Evolutionary conservation across 192 early-diverging fungal species (phyloP), one percentile per base, ranked within the genome.

Genomic region (Allomyces macrogynus): DNA sequence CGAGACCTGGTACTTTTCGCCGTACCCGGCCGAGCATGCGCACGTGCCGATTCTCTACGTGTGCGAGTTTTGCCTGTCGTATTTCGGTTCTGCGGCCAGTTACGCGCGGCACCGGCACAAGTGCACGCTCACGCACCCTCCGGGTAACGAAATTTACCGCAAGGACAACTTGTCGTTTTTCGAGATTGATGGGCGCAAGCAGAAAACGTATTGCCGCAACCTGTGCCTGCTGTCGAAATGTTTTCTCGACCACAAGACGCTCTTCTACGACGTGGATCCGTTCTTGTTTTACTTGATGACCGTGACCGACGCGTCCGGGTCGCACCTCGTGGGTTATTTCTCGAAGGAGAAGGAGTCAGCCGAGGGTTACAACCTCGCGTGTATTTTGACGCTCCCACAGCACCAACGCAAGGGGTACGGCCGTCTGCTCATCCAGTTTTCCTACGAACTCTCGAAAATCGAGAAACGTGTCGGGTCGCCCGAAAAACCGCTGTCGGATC

Each of bases 111-210:
- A 99, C 75, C 78, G 91, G 11, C 40, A 62, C 62, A 92, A 93
- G 68, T 99, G 96, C 70, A 82, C 83, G 23, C 71, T 96, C n/a
- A 81, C 84, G 66, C 92, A 96, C 75, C 95, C 95, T 40, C 95
- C 95, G 16, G 96, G 96, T 4, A 99, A 99, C 76, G 96, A 99
- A 72, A 99, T 99, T 24, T 99, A 99, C 77, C 82, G 93, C 32
- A 78, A 89, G 62, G 86, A 89, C 64, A 83, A 88, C 11, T 74
- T 99, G 18, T 92, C 90, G 16, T 97, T 99, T 69, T 99, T 93
- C 67, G 96, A 99, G 71, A 92, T 99, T 67, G 96, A 99, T 74
- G 96, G 96, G 0, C 72, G 89, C 62, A 89, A 91, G 67, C 92
- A 97, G 69, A 87, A 89, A 62, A 77, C 76, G 18, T 99, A 92